Conservation (phyloP, 306 rosid species). For the Glycine tomentella region DNA sequence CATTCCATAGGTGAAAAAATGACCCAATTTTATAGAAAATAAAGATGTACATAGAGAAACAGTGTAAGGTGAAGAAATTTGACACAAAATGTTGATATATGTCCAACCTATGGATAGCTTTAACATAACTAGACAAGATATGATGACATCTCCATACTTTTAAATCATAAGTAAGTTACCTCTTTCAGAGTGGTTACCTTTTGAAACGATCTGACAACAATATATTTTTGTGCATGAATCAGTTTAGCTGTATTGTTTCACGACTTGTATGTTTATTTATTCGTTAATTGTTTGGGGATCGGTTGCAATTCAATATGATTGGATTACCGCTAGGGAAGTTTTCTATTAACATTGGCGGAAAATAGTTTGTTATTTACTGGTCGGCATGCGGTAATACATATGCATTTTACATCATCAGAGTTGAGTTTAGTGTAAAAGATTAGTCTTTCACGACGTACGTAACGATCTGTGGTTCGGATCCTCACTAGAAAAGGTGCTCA, state of each 20-base stretch:
- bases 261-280: not conserved
- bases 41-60: not conserved
- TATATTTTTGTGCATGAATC: not conserved
- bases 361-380: too few relatives aligned
- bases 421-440: too few relatives aligned
- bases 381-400: too few relatives aligned
- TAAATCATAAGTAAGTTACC: too few relatives aligned
- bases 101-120: not conserved
- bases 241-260: not conserved
- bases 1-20: not conserved
- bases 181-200: not conserved
- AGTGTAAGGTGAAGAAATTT: not conserved
- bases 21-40: not conserved
- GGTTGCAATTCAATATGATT: not conserved
- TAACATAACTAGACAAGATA: not conserved
- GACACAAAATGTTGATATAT: not conserved
- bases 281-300: not conserved
- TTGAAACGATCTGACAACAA: not conserved
- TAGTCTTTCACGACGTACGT: too few relatives aligned
- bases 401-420: too few relatives aligned
- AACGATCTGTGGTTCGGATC: too few relatives aligned
- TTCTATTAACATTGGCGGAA: too few relatives aligned
- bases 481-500: too few relatives aligned
- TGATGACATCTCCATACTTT: not conserved
- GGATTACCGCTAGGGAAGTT: too few relatives aligned